Conservation (phyloP, 2,329 filamentous ascomycete genomes). For the Ophiostoma sp. region DNA sequence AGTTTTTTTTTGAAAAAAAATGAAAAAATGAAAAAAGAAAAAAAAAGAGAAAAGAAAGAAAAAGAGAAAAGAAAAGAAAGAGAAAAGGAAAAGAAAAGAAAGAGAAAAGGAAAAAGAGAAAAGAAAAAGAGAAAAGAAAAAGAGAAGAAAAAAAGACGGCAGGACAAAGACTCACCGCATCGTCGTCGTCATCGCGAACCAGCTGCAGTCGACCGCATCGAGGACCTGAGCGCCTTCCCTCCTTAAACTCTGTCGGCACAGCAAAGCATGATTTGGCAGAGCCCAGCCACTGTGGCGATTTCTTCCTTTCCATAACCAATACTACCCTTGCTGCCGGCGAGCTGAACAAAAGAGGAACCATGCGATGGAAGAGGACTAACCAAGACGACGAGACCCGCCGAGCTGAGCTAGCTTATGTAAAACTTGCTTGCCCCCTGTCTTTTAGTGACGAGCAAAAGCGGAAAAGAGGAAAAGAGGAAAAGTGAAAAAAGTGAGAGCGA, state of each 20-base stretch:
- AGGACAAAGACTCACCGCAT: not conserved
- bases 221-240: too few relatives aligned
- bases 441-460: not conserved
- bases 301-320: too few relatives aligned
- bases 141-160: not conserved
- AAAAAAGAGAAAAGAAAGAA: not conserved
- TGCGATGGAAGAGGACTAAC: not conserved
- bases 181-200: constrained; percentile 10
- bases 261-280: too few relatives aligned
- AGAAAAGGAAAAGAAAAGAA: not conserved
- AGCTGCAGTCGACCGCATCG: not conserved
- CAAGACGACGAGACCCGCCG: constrained; percentile 9
- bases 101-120: not conserved
- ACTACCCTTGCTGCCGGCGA: constrained; percentile 7
- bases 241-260: not conserved
- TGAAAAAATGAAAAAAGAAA: too few relatives aligned
- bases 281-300: constrained; percentile 10
- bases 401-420: constrained; percentile 17
- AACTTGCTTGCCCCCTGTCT: not conserved
- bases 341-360: constrained; percentile 17
- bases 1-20: too few relatives aligned
- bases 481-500: not conserved
- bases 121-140: not conserved
- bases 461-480: not conserved
- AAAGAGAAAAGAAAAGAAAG: not conserved